Evolutionary conservation across 139 green algal species (phyloP), one percentile per base, ranked within the genome.

Genomic region (Prasinococcaceae sp.): DNA sequence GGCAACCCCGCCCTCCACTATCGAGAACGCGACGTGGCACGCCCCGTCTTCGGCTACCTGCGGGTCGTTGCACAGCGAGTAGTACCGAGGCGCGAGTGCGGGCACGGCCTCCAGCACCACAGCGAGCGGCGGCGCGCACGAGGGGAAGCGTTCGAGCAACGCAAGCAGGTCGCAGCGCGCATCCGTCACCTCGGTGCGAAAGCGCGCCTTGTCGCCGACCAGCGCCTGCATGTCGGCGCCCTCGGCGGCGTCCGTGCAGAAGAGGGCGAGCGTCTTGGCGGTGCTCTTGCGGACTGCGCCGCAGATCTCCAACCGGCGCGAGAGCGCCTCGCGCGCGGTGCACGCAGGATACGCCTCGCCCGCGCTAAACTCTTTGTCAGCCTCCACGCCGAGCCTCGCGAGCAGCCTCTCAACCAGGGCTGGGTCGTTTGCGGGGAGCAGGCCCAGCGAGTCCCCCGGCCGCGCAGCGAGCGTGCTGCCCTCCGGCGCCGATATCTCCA

Each of bases 361-460:
- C n/a, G 88, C 63, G 6, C 35, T 35, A 38, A 92, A 84, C 6
- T 19, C 14, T 14, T 8, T 19, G 3, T 59, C 37, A 1, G 2
- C 50, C 23, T 66, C 41, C 47, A 60, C 26, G 0, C 58, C 69
- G 33, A 94, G 66, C 6, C 65, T 53, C 6, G 33, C 19, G 27
- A 85, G 48, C 16, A 92, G 46, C 1, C 6, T 44, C 2, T 71
- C 50, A 30, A 94, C 85, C 20, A 84, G 42, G 4, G 37, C 24
- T 0, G 54, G 22, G 57, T 72, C 53, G 57, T 94, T 94, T 10
- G 68, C n/a, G 2, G 84, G 78, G 19, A 85, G 47, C 4, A 97
- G 39, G 10, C 82, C 89, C 0, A 97, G 51, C 6, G 79, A 75
- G 65, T 96, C 88, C 8, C 88, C 88, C 0, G 86, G 74, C 12